Evolutionary conservation across 805 yeast genomes (phyloP).

Genomic region (Yarrowia sp.): DNA sequence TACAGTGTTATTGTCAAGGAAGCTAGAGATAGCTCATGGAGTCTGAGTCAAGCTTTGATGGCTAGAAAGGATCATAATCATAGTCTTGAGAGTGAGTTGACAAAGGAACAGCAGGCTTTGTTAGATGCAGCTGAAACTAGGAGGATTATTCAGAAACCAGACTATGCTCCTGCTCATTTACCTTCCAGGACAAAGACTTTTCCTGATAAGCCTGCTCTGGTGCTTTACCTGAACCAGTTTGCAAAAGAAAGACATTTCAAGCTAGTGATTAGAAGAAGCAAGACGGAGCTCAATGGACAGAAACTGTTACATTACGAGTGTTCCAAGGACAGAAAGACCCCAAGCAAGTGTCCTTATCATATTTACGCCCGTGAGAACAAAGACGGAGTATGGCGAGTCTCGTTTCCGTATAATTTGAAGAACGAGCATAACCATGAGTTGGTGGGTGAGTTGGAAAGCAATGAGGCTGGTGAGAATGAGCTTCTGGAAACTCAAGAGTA

Average conservation of each 20-base stretch:
- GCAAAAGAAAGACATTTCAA: not conserved
- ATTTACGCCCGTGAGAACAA: slow-evolving; percentile 1
- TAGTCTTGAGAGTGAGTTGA: not conserved
- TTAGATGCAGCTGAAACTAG: slow-evolving; percentile 9
- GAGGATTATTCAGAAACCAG: slow-evolving; percentile 1
- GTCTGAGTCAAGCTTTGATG: not conserved
- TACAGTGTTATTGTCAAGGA: slow-evolving; percentile 10
- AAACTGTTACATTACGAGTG: not conserved
- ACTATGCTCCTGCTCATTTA: not conserved
- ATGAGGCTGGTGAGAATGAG: not conserved
- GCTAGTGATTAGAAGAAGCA: slow-evolving; percentile 4
- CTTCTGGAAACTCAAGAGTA: no score
- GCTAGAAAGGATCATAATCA: not conserved
- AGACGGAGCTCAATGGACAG: not conserved
- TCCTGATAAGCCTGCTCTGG: not conserved
- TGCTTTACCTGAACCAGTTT: not conserved
- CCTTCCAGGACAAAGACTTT: not conserved
- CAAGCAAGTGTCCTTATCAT: not conserved
- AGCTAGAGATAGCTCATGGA: not conserved
- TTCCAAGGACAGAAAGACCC: not conserved
- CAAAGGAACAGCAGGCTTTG: not conserved
- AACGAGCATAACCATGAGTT: slow-evolving; percentile 5
- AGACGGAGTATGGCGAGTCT: slow-evolving; percentile 4
- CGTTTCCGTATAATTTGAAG: not conserved
- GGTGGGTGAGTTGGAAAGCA: no score